A percentile compares a stretch with the other conserved stretches of the same genome.
Conservation (phyloP, 805 yeast genomes). For the Schizosaccharomyces osmophilus region DNA sequence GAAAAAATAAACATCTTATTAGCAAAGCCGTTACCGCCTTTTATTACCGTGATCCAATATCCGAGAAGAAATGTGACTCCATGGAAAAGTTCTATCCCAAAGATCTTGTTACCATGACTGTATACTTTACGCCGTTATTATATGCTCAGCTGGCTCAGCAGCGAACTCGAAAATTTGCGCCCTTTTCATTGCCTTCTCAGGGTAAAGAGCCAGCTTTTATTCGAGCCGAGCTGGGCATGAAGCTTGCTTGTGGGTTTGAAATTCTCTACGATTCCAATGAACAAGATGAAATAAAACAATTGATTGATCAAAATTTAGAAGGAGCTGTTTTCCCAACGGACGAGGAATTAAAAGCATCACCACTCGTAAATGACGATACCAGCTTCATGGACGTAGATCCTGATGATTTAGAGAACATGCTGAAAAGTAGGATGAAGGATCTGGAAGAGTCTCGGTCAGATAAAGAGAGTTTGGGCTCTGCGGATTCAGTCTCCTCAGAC, state of each 20-base stretch:
- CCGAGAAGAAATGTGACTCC: constrained; percentile 5
- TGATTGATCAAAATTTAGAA: neutral
- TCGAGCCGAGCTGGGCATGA: constrained; percentile 9
- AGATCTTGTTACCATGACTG: constrained; percentile 8
- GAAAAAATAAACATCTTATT: constrained; percentile 7
- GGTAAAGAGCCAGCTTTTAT: constrained; percentile 3
- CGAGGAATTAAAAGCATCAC: constrained; percentile 1
- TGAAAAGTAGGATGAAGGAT: constrained; percentile 4
- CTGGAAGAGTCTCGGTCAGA: constrained; percentile 5
- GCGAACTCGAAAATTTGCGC: constrained; percentile 5
- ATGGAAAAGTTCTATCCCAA: constrained; percentile 3
- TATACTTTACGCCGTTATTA: constrained; percentile 8
- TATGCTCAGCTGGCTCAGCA: constrained; percentile 10
- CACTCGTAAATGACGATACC: constrained; percentile 7
- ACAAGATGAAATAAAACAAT: neutral
- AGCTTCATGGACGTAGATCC: constrained; percentile 9
- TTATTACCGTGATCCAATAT: constrained; percentile 8
- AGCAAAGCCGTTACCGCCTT: constrained; percentile 10
- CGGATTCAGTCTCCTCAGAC: constrained; percentile 2
- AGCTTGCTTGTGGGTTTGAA: constrained; percentile 10
- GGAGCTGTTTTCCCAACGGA: neutral
- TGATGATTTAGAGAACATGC: constrained; percentile 6
- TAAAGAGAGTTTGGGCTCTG: constrained; percentile 2
- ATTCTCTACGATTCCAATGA: constrained; percentile 5
- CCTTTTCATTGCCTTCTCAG: constrained; percentile 3